Evolutionary conservation across 805 yeast genomes (phyloP), one percentile per base, ranked within the genome.

Genomic region (Pichia paraexigua): DNA sequence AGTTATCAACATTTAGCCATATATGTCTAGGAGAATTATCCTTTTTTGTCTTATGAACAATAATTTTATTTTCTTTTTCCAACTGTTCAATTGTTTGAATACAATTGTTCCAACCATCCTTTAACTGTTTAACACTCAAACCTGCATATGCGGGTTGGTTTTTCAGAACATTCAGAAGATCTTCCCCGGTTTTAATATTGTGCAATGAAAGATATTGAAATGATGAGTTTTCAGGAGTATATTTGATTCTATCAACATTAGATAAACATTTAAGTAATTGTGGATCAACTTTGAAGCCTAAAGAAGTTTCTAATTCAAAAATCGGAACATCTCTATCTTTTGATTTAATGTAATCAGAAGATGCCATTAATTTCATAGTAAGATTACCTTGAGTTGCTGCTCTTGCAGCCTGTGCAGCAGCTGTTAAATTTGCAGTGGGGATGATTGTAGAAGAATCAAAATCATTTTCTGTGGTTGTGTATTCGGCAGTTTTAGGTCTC

Each of bases 21-120:
- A 94, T 87, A 53, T 85, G 79, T 56, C 96, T 74, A n/a, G 99
- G 97, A 1, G 90, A 74, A 61, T 86, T 88, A 59, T 94, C 99
- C 72, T 94, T 95, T 63, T 92, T 90, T 27, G 95, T 90, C 52
- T 96, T 77, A 59, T 88, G 72, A 1, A 94, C 97, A 32, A 94
- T 73, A 39, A 92, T 80, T 61, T 86, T 84, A 52, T 85, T 78
- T 51, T 84, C 84, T 50, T 75, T 74, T 63, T 94, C 99, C 30
- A 94, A 71, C 59, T 85, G 83, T 46, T 83, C 82, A 25, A 94
- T 82, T 0, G 94, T 85, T 6, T 80, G 82, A 40, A 85, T 67
- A 65, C 97, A 92, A 17, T 90, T 92, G 48, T 87, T 79, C 99
- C 99, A 94, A 24, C 99, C 99, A 62, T 89, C 97, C 60, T 82